These are phyloP conservation scores for Syzygium syzygioides DNA, from an alignment of 441 rosid genomes.

Conservation along the genomic window DNA sequence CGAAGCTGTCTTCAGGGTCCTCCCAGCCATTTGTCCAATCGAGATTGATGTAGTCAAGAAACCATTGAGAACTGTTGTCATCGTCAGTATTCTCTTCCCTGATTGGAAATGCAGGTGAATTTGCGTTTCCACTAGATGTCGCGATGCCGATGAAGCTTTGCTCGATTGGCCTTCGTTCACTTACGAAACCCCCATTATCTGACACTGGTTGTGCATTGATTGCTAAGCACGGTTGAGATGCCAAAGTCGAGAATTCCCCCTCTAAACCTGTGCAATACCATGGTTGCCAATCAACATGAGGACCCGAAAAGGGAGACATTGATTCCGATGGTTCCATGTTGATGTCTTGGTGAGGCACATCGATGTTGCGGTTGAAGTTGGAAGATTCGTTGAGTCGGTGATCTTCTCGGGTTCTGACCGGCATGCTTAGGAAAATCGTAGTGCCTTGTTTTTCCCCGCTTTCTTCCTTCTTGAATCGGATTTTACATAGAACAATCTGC, in stretches of 20 bases:
- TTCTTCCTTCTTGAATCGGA: neutral
- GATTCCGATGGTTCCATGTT: neutral
- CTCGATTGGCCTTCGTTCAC: neutral
- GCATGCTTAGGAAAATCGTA: neutral
- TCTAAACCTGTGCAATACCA: neutral
- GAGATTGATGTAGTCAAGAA: neutral
- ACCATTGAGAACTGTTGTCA: neutral
- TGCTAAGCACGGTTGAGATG: neutral
- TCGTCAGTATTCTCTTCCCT: neutral
- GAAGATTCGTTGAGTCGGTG: neutral
- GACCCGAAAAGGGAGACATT: neutral
- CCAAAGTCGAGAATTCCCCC: neutral
- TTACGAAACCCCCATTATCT: neutral
- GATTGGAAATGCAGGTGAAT: neutral
- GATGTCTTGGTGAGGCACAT: neutral
- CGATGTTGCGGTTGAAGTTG: neutral
- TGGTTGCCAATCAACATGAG: neutral
- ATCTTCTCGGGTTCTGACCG: neutral
- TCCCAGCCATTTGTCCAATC: neutral
- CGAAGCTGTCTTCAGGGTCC: neutral
- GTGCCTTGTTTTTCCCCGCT: neutral
- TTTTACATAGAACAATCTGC: neutral
- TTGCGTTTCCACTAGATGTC: neutral
- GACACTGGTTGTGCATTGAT: neutral
- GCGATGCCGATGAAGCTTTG: neutral